Evolutionary conservation across 768 basidiomycete genomes (phyloP).

Genomic region (Kondoa subrosea): DNA sequence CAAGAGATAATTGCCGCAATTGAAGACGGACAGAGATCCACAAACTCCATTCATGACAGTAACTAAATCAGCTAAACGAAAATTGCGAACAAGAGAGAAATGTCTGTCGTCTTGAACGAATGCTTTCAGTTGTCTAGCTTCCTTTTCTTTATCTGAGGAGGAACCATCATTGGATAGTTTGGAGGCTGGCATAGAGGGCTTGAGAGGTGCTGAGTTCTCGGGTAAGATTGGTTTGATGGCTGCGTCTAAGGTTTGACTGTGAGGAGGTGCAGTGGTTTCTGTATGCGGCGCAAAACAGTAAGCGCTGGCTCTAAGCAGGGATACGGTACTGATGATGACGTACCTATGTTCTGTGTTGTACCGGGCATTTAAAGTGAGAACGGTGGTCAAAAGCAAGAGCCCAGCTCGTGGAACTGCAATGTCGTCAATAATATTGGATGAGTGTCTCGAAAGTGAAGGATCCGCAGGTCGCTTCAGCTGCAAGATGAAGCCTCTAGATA

Average conservation of each 20-base stretch:
- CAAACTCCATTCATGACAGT: slow-evolving; percentile 99
- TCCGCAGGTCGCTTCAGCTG: too few species aligned
- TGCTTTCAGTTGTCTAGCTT: slow-evolving; percentile 42
- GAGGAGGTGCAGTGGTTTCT: not conserved
- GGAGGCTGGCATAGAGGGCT: not conserved
- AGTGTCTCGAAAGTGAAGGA: too few species aligned
- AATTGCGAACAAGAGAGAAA: slow-evolving; percentile 95
- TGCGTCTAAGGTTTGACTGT: not conserved
- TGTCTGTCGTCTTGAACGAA: slow-evolving; percentile 83
- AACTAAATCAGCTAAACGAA: slow-evolving; percentile 90
- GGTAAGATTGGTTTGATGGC: slow-evolving; percentile 6
- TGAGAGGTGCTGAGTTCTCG: not conserved
- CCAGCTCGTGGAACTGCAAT: too few species aligned
- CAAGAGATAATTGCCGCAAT: slow-evolving; percentile 70
- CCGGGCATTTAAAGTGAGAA: too few species aligned
- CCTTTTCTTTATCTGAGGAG: not conserved
- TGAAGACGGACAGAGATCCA: slow-evolving; percentile 86
- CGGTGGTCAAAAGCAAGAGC: too few species aligned
- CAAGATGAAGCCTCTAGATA: too few species aligned
- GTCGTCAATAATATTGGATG: too few species aligned
- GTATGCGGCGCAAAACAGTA: not conserved
- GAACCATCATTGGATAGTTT: not conserved
- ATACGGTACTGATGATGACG: not conserved
- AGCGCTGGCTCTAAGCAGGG: not conserved
- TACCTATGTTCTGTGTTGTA: not conserved